Conservation (phyloP, 228 moss, liverwort and hornwort genomes). For the Sphagnum magellanicum region DNA sequence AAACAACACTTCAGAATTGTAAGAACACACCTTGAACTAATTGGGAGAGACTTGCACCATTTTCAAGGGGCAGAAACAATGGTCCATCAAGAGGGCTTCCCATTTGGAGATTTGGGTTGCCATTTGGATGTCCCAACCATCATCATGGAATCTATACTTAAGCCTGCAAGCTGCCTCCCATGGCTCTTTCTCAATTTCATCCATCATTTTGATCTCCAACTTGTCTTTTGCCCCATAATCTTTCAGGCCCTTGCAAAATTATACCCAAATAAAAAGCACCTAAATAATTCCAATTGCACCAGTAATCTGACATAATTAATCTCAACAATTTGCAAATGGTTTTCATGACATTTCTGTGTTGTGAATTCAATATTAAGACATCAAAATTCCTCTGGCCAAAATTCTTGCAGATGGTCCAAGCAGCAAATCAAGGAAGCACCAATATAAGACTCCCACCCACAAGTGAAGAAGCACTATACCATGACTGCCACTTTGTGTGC, state of each 20-base stretch:
- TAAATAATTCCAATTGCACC: not conserved
- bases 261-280: not conserved
- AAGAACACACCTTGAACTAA: conserved; percentile 26
- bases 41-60: conserved; percentile 16
- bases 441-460: not conserved
- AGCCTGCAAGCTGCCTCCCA: conserved; percentile 44
- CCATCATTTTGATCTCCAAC: conserved; percentile 30
- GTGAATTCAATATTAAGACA: too few species aligned
- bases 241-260: conserved; percentile 17
- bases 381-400: not conserved
- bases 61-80: conserved; percentile 42
- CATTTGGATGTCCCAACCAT: conserved; percentile 43
- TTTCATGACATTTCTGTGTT: not conserved
- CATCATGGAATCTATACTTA: conserved; percentile 21
- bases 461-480: conserved; percentile 15
- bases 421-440: not conserved
- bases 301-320: not conserved
- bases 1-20: not conserved
- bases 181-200: conserved; percentile 38
- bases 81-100: conserved; percentile 40
- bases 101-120: conserved; percentile 26
- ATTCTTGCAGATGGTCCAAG: not conserved
- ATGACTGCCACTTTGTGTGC: conserved; percentile 31
- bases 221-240: conserved; percentile 14
- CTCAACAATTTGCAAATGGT: not conserved